phyloP scores from a whole-genome alignment of 306 rosid species.

The Quercus cerris region DNA sequence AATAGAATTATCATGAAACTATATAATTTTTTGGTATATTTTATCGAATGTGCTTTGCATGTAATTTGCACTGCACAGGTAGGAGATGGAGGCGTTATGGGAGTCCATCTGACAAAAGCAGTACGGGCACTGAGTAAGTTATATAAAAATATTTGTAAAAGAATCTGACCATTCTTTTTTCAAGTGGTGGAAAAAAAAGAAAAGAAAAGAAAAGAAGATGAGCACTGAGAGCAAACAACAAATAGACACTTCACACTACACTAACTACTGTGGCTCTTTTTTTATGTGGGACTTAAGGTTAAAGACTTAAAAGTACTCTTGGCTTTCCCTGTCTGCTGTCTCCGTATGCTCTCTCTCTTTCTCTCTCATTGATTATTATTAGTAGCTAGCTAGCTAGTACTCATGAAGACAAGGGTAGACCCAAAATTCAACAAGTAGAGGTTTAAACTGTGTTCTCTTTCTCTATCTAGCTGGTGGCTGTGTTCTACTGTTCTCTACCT shows the following conservation, averaged over 20 bases:
- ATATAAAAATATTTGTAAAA: constrained; percentile 1
- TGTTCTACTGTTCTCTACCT: background rate
- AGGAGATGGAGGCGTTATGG: constrained; percentile 34
- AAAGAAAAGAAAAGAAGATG: constrained; percentile 12
- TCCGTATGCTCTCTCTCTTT: constrained; percentile 11
- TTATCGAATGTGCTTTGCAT: background rate
- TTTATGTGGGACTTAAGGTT: constrained; percentile 30
- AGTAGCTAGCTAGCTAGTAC: constrained; percentile 2
- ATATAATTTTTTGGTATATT: too few relatives aligned
- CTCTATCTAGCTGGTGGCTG: too few relatives aligned
- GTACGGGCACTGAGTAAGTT: constrained; percentile 9
- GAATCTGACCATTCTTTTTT: constrained; percentile 34
- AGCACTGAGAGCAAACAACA: constrained; percentile 21
- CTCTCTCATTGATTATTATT: constrained; percentile 5
- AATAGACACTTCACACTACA: background rate
- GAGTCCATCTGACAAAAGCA: constrained; percentile 21
- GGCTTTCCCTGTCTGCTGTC: constrained; percentile 20
- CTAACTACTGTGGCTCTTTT: background rate
- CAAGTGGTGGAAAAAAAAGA: constrained; percentile 35
- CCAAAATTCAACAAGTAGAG: constrained; percentile 29
- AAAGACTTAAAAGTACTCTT: constrained; percentile 17
- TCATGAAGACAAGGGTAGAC: background rate
- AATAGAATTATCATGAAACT: too few relatives aligned
- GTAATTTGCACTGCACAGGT: background rate
- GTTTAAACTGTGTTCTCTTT: background rate